Evolutionary conservation across 179 eudicot species (phyloP).

Genomic region (Camellia oleifera): DNA sequence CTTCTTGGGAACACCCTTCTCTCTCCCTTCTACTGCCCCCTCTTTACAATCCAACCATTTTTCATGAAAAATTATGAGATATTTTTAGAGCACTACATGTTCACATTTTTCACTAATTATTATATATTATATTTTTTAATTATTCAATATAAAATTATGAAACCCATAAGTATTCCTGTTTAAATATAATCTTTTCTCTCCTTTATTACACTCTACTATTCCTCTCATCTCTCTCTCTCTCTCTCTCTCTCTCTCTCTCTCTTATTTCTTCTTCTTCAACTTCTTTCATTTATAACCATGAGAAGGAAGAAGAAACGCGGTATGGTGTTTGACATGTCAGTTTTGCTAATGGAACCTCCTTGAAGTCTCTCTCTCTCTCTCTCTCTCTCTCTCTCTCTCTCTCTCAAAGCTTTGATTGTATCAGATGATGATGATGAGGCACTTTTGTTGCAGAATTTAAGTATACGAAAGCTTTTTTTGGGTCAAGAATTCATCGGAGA

Average conservation of each 20-base stretch:
- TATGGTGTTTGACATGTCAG: not conserved
- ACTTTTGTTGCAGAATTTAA: slow-evolving; percentile 12
- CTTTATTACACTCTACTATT: not conserved
- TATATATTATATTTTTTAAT: no score
- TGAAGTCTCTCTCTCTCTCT: not conserved
- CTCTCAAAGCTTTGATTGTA: no score
- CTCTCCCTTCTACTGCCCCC: slow-evolving; percentile 1
- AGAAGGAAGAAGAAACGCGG: slow-evolving; percentile 8
- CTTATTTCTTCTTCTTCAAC: not conserved
- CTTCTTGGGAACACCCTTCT: slow-evolving; percentile 30
- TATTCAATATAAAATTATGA: no score
- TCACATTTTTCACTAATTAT: no score
- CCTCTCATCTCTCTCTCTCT: not conserved
- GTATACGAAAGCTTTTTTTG: not conserved
- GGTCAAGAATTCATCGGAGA: slow-evolving; percentile 19
- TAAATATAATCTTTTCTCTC: not conserved
- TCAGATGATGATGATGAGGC: not conserved
- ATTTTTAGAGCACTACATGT: no score
- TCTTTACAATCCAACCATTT: not conserved
- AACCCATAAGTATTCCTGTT: no score
- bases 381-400: no score
- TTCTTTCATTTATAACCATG: not conserved
- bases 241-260: not conserved
- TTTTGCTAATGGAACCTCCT: not conserved
- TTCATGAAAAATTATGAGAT: no score